These are phyloP conservation scores for Chaetomium olivaceum DNA, from an alignment of 2,329 filamentous ascomycete species.

Conservation along the genomic window DNA sequence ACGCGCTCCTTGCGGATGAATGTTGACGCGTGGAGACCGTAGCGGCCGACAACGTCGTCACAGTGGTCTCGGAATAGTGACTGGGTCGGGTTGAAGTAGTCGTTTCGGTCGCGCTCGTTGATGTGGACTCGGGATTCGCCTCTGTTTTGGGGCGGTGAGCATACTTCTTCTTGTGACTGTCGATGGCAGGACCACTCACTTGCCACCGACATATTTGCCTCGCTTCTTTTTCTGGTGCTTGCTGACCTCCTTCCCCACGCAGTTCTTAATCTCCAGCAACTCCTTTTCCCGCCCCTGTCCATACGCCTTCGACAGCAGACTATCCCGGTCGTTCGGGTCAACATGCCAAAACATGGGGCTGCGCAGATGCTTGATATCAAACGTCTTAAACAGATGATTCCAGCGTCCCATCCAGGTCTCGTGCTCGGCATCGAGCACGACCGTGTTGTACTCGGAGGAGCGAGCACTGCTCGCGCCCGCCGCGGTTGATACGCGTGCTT, in stretches of 20 bases:
- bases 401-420: constrained; percentile 69
- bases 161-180: background rate
- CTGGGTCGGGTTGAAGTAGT: constrained; percentile 67
- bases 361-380: constrained; percentile 70
- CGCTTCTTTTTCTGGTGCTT: constrained; percentile 74
- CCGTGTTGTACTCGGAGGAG: constrained; percentile 44
- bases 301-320: constrained; percentile 68
- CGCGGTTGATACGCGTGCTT: constrained; percentile 36
- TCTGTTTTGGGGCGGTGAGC: constrained; percentile 30
- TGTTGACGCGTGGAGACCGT: constrained; percentile 52
- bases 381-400: constrained; percentile 66
- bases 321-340: constrained; percentile 73
- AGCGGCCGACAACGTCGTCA: constrained; percentile 56
- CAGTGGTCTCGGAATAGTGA: constrained; percentile 65
- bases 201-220: constrained; percentile 43
- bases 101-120: constrained; percentile 66
- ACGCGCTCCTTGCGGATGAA: constrained; percentile 63
- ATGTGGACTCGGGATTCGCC: constrained; percentile 53
- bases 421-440: constrained; percentile 67
- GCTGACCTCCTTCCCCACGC: constrained; percentile 76
- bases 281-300: constrained; percentile 61
- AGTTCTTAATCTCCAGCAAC: constrained; percentile 68
- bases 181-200: constrained; percentile 39
- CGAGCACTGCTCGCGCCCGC: constrained; percentile 17
- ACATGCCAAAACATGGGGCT: constrained; percentile 84